Percentiles rank a stretch among this genome's conserved stretches.
Conservation (phyloP, 2,329 filamentous ascomycete genomes). For the Cyclaneusma minus region DNA sequence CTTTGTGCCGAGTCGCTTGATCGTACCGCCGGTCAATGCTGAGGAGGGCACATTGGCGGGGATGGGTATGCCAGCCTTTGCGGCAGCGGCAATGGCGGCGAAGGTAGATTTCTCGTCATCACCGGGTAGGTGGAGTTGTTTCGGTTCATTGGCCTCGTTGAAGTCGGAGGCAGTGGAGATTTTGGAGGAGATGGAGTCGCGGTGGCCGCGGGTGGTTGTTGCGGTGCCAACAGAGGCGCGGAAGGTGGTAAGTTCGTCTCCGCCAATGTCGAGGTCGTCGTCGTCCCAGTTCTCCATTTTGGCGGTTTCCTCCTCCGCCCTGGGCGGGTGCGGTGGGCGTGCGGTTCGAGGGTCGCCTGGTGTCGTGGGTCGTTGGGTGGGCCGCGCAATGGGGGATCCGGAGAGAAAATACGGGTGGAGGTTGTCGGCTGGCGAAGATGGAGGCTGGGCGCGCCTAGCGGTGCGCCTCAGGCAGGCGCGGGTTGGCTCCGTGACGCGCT, state of each 20-base stretch:
- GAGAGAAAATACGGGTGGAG: too few relatives aligned
- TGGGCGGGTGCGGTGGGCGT: too few relatives aligned
- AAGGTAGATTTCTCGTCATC: slow-evolving; percentile 73
- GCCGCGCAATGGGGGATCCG: too few relatives aligned
- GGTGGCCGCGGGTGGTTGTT: slow-evolving; percentile 30
- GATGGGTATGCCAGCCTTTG: slow-evolving; percentile 80
- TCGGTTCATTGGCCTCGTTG: slow-evolving; percentile 67
- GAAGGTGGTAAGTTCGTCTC: slow-evolving; percentile 46
- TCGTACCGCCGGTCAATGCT: slow-evolving; percentile 80
- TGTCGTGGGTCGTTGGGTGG: too few relatives aligned
- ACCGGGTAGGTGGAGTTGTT: slow-evolving; percentile 69
- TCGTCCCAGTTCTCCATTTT: slow-evolving; percentile 71
- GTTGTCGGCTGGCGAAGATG: too few relatives aligned
- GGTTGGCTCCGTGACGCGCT: too few relatives aligned
- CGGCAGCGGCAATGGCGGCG: slow-evolving; percentile 76
- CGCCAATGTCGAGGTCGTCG: slow-evolving; percentile 57
- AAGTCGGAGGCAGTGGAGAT: slow-evolving; percentile 71
- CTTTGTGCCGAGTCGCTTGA: slow-evolving; percentile 70
- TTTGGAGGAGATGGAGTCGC: slow-evolving; percentile 71
- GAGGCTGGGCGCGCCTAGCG: too few relatives aligned
- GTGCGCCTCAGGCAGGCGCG: too few relatives aligned
- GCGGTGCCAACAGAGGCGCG: slow-evolving; percentile 26
- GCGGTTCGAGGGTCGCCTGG: too few relatives aligned
- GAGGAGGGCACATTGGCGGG: slow-evolving; percentile 77
- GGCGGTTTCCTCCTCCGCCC: slow-evolving; percentile 35